These are phyloP conservation scores for Suillus hirtellus DNA, from an alignment of 768 basidiomycete species.

Conservation along the genomic window DNA sequence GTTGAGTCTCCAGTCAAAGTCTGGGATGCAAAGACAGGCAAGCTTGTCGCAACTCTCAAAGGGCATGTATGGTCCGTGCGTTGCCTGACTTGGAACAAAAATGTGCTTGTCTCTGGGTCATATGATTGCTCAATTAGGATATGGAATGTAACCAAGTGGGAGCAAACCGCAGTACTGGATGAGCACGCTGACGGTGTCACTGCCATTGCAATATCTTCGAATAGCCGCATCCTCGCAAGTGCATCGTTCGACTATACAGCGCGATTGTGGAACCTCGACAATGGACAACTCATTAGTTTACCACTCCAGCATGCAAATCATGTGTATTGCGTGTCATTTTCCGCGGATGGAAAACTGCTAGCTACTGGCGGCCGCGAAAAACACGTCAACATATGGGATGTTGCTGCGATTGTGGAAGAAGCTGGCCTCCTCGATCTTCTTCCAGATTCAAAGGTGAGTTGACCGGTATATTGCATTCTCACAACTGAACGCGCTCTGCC, in stretches of 20 bases:
- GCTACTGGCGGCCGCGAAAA: background rate
- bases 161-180: background rate
- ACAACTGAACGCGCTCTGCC: background rate
- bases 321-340: background rate
- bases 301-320: background rate
- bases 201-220: background rate
- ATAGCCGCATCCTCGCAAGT: conserved; percentile 9
- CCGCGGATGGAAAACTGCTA: background rate
- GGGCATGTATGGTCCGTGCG: background rate
- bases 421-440: background rate
- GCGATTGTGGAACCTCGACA: background rate
- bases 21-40: conserved; percentile 6
- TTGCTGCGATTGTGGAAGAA: background rate
- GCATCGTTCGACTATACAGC: conserved; percentile 11
- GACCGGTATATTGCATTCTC: background rate
- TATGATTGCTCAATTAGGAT: accelerated
- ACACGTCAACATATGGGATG: background rate
- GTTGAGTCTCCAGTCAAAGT: background rate
- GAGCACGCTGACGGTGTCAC: conserved; percentile 9
- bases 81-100: background rate
- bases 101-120: background rate
- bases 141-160: background rate
- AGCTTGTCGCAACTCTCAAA: conserved; percentile 7
- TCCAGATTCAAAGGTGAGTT: background rate
- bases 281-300: background rate